Evolutionary conservation across 2,329 filamentous ascomycete species (phyloP), one percentile per base, ranked within the genome.

Genomic region (Onygenales sp.): DNA sequence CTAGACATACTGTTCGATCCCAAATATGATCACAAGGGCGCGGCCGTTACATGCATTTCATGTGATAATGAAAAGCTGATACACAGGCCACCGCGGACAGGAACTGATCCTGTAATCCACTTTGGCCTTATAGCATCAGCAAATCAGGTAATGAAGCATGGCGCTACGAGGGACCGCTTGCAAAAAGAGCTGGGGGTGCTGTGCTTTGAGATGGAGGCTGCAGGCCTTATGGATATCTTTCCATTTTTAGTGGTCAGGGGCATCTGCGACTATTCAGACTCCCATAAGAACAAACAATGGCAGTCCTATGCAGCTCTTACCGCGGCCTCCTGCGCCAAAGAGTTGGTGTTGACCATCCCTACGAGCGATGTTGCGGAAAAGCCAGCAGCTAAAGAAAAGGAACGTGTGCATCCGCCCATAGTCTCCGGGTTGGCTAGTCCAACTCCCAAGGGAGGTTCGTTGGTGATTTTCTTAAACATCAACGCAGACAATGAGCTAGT

Each of bases 161-260:
- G 41, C 7, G n/a, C 14, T 31, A 54, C 52, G n/a, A 47, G 59
- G 43, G 58, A 62, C 41, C 41, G 54, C 33, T 21, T 55, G 27
- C 14, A 45, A 33, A 38, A 54, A 13, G 42, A 54, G 3, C 43
- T 52, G 5, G 41, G 41, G 13, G 36, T 55, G 8, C 42, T 52
- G 10, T 56, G 55, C n/a, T 35, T 46, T 8, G 44, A 46, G 31
- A 46, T 46, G 32, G 44, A 46, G 10, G 44, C 44, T 9, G 44
- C 44, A n/a, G 44, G 49, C 11, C 32, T 54, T 27, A 50, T 55
- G 13, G 60, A 64, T 52, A 55, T 60, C 0, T 53, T 72, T 0
- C 70, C 72, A 0, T 70, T 68, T 2, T 53, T 75, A 1, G 59
- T 73, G 0, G 64, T 75, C 43, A 71, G 71, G 35, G 45, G 54